phyloP scores from a whole-genome alignment of 805 yeast genomes.

The Maudiozyma saulgeensis region DNA sequence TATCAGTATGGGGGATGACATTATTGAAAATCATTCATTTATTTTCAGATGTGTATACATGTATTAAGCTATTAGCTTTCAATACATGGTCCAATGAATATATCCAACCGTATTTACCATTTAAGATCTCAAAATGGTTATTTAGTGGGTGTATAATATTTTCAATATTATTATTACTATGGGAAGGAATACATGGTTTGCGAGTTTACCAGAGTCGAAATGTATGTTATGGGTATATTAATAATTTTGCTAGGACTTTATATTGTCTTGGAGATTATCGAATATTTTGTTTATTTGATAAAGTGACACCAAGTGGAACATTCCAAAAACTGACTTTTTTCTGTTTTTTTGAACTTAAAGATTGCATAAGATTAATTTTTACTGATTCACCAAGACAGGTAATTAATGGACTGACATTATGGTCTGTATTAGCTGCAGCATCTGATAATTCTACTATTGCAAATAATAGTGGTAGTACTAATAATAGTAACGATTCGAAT shows the following conservation, averaged over 20 bases:
- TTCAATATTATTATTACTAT: slow-evolving; percentile 48
- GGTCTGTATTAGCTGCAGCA: slow-evolving; percentile 36
- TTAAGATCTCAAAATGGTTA: slow-evolving; percentile 55
- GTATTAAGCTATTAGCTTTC: slow-evolving; percentile 62
- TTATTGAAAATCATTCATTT: slow-evolving; percentile 46
- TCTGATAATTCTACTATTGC: neutral
- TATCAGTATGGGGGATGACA: slow-evolving; percentile 26
- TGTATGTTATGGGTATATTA: slow-evolving; percentile 62
- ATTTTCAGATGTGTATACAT: slow-evolving; percentile 70
- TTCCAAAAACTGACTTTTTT: slow-evolving; percentile 62
- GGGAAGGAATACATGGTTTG: slow-evolving; percentile 50
- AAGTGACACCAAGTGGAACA: slow-evolving; percentile 53
- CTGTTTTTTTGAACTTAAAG: slow-evolving; percentile 55
- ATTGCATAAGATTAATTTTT: slow-evolving; percentile 50
- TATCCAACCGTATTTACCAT: slow-evolving; percentile 39
- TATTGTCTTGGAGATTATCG: slow-evolving; percentile 52
- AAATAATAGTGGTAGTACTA: neutral
- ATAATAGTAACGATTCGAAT: too few species aligned
- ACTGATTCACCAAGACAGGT: slow-evolving; percentile 88
- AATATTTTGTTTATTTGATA: slow-evolving; percentile 63
- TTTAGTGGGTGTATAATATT: slow-evolving; percentile 73
- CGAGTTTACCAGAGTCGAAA: slow-evolving; percentile 49
- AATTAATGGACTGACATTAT: slow-evolving; percentile 65
- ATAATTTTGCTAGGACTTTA: slow-evolving; percentile 48
- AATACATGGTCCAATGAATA: slow-evolving; percentile 55